Evolutionary conservation across 306 rosid species (phyloP).

Genomic region (Ormosia emarginata): DNA sequence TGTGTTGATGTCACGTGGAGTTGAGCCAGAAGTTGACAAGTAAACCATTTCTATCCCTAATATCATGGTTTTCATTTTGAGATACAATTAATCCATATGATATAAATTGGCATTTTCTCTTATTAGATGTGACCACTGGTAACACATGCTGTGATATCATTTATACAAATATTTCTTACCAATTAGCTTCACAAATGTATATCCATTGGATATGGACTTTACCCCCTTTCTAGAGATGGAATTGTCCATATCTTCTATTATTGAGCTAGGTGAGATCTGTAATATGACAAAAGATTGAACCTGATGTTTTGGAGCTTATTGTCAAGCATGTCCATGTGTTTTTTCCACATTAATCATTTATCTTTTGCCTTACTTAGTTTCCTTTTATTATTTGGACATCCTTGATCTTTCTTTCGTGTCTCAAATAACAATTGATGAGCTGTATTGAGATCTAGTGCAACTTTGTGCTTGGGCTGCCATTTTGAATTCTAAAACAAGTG

Average conservation of each 20-base stretch:
- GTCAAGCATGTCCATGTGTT: not conserved
- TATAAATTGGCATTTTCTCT: not conserved
- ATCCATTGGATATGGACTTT: not conserved
- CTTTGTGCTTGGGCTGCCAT: not conserved
- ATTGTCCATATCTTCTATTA: not conserved
- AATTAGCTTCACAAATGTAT: not conserved
- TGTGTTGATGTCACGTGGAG: constrained; percentile 92
- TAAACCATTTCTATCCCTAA: constrained; percentile 25
- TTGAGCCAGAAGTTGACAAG: constrained; percentile 99
- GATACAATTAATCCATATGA: not conserved
- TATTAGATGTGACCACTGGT: not conserved
- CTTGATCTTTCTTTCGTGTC: not conserved
- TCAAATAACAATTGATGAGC: not conserved
- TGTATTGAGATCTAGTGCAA: not conserved
- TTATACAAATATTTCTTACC: not conserved
- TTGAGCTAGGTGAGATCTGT: not conserved
- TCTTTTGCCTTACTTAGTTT: not conserved
- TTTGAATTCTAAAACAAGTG: not conserved
- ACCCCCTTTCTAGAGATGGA: not conserved
- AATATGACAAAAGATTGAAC: not conserved
- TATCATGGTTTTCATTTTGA: constrained; percentile 10
- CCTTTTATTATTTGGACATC: not conserved
- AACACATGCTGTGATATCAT: not conserved
- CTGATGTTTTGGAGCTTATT: not conserved
- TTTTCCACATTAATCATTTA: not conserved